Evolutionary conservation across 164 flowering plant genomes (phyloP).

Genomic region (Kalanchoe fedtschenkoi): DNA sequence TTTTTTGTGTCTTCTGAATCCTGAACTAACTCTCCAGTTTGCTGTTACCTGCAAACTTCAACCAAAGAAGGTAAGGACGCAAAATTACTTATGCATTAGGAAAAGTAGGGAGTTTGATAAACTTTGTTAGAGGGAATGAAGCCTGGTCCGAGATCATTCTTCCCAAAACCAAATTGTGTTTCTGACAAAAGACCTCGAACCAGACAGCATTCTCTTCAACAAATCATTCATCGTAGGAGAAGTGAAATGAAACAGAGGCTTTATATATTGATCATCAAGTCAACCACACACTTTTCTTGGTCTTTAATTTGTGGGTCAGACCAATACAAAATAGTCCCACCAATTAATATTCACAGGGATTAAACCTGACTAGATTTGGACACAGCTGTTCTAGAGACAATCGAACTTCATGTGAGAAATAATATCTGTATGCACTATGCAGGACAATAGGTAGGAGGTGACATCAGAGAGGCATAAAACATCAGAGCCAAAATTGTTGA

Average conservation of each 20-base stretch:
- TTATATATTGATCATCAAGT: constrained; percentile 15
- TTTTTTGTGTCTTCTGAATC: background rate
- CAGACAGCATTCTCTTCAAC: constrained; percentile 58
- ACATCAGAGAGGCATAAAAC: background rate
- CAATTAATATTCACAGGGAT: background rate
- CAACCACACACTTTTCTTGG: constrained; percentile 18
- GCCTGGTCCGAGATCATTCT: constrained; percentile 79
- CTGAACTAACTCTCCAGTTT: background rate
- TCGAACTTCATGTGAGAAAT: background rate
- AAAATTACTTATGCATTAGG: background rate
- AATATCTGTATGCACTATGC: background rate
- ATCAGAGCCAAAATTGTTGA: background rate
- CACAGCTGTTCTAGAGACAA: background rate
- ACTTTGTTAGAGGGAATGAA: constrained; percentile 46
- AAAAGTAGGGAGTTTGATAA: background rate
- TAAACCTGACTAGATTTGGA: background rate
- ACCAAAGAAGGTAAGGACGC: background rate
- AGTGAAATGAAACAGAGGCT: constrained; percentile 8
- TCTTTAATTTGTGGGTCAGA: constrained; percentile 3
- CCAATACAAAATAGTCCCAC: background rate
- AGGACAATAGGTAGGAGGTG: background rate
- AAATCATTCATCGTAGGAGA: constrained; percentile 3
- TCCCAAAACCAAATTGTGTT: background rate
- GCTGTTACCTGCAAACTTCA: background rate
- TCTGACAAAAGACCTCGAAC: constrained; percentile 36